Conservation (phyloP, 2,329 filamentous ascomycete genomes). For the Colletotrichum simmondsii region DNA sequence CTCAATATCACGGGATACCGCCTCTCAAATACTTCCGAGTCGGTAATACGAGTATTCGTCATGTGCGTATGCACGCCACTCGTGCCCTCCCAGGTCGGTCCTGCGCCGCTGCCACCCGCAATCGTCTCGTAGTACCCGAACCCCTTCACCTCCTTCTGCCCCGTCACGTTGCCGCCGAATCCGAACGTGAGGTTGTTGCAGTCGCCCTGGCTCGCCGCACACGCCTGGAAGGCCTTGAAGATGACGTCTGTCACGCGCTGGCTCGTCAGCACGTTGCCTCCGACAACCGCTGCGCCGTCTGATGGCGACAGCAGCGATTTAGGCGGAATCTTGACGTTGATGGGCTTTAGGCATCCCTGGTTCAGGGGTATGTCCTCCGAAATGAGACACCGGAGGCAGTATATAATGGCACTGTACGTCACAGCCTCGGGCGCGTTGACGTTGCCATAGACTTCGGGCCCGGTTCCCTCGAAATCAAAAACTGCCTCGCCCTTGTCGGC, state of each 20-base stretch:
- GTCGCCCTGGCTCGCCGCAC: conserved; percentile 82
- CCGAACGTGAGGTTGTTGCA: conserved; percentile 89
- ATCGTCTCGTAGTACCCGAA: conserved; percentile 72
- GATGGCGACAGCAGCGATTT: conserved; percentile 81
- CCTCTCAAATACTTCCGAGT: conserved; percentile 57
- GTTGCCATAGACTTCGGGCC: conserved; percentile 82
- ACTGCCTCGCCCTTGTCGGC: conserved; percentile 79
- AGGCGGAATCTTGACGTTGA: conserved; percentile 78
- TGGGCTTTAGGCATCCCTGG: conserved; percentile 82
- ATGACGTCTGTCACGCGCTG: conserved; percentile 58
- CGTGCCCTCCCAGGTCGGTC: conserved; percentile 60
- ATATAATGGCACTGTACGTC: conserved; percentile 88
- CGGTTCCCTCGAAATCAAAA: conserved; percentile 85
- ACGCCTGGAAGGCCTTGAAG: conserved; percentile 80
- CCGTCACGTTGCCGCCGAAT: conserved; percentile 63
- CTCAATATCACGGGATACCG: conserved; percentile 78
- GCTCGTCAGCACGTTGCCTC: conserved; percentile 75
- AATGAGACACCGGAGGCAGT: conserved; percentile 83
- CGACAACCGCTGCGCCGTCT: conserved; percentile 82
- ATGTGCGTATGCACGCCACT: conserved; percentile 62
- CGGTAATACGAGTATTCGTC: conserved; percentile 84
- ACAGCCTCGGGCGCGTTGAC: conserved; percentile 86
- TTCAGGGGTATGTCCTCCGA: conserved; percentile 86
- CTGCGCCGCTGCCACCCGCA: conserved; percentile 74
- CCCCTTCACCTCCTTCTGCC: conserved; percentile 49